Evolutionary conservation across 768 basidiomycete species (phyloP), one percentile per base, ranked within the genome.

Genomic region (Leccinum subgranulosum): DNA sequence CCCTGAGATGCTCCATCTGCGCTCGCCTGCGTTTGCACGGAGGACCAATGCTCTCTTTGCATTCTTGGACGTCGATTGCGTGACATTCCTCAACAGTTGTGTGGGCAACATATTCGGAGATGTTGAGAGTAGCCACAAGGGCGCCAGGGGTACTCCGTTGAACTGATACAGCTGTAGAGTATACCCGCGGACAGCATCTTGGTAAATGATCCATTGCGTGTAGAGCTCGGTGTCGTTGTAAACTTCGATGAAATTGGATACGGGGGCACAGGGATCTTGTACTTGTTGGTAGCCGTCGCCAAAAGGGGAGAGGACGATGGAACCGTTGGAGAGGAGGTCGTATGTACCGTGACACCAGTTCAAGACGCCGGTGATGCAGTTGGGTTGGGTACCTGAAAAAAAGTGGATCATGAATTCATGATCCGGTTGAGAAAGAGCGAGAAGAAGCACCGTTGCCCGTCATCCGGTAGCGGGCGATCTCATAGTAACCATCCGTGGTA

Each of bases 231-330:
- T 88, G 60, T 81, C 69, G 75, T 92, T 89, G 81, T 94, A 98
- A 48, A 76, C 70, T 66, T 94, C 86, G 66, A 98, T 84, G 69
- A 95, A 88, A 70, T 94, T 92, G 28, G 94, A 93, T 10, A 82
- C 77, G 10, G 94, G 90, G 1, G 88, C 89, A 67, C 96, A 99
- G 0, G 94, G 88, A 63, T 95, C 89, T 77, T 99, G 94, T 41
- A 98, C 81, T 78, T 96, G 95, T 71, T 97, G 93, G 74, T 84
- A 91, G 15, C 96, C 96, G 70, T 99, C 96, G 17, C 79, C 82
- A 60, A 93, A 81, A 2, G 94, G 91, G 3, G 68, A 74, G 66
- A 93, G 75, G 41, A 81, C 70, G 58, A 98, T 83, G 10, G 93
- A 96, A 7, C 94, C 94, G 67, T 98, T 95, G 53, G 76, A 21